Evolutionary conservation across 495 filamentous ascomycete species (phyloP).

Genomic region (Pseudotulostoma volvatum): DNA sequence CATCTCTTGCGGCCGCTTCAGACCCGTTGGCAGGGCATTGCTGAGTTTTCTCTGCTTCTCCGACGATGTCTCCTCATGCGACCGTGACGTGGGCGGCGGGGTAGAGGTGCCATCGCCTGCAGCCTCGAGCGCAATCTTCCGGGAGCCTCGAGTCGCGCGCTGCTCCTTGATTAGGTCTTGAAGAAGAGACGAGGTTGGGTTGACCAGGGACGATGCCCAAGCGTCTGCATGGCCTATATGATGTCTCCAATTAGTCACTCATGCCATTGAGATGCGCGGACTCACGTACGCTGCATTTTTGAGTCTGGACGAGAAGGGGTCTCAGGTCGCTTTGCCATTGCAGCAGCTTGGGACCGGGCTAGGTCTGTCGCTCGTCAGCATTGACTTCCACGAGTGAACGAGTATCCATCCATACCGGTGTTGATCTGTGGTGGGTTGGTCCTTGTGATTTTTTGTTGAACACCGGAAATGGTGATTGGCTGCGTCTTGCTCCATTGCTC

Average conservation of each 20-base stretch:
- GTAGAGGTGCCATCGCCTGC: constrained; percentile 11
- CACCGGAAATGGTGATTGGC: no score
- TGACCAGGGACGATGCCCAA: constrained; percentile 18
- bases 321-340: constrained; percentile 2
- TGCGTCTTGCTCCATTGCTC: no score
- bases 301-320: constrained; percentile 5
- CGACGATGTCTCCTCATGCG: constrained; percentile 19
- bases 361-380: constrained; percentile 3
- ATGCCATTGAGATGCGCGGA: background rate
- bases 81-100: constrained; percentile 14
- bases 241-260: background rate
- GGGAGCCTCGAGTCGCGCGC: constrained; percentile 23
- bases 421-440: background rate
- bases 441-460: no score
- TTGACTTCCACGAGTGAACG: constrained; percentile 3
- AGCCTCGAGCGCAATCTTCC: constrained; percentile 13
- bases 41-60: constrained; percentile 21
- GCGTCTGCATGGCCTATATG: constrained; percentile 16
- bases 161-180: constrained; percentile 34
- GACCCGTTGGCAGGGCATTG: constrained; percentile 11
- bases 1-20: constrained; percentile 29
- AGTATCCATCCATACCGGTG: background rate
- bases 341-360: background rate
- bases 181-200: constrained; percentile 29
- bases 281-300: background rate